These are phyloP conservation scores for Candida boleticola DNA, from an alignment of 805 yeast species.

Conservation along the genomic window DNA sequence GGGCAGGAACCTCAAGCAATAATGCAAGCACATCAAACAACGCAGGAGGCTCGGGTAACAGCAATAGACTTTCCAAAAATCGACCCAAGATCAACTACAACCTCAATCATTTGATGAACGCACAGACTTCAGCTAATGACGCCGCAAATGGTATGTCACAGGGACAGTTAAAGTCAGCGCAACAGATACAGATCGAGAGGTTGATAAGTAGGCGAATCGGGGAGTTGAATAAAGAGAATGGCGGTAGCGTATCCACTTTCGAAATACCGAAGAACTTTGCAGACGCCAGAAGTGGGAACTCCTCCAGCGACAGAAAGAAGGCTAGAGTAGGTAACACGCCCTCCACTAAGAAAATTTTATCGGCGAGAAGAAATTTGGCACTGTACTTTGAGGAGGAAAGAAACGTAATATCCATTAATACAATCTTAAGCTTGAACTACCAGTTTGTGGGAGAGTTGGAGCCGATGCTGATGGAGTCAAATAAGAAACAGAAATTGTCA, in stretches of 20 bases:
- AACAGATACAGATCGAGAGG: conserved; percentile 42
- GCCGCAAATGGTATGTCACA: conserved; percentile 16
- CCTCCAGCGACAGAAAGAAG: conserved; percentile 17
- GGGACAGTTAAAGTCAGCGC: conserved; percentile 41
- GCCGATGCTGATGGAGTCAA: conserved; percentile 11
- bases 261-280: conserved; percentile 41
- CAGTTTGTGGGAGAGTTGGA: conserved; percentile 39
- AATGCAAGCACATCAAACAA: not conserved
- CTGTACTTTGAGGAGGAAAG: conserved; percentile 46
- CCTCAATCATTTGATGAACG: conserved; percentile 40
- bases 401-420: conserved; percentile 40
- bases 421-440: conserved; percentile 39
- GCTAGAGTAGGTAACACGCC: conserved; percentile 43
- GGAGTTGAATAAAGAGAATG: conserved; percentile 34
- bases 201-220: conserved; percentile 32
- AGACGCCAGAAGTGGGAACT: conserved; percentile 1
- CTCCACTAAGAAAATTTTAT: conserved; percentile 39
- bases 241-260: conserved; percentile 20
- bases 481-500: conserved; percentile 17
- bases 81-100: conserved; percentile 45
- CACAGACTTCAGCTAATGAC: conserved; percentile 35
- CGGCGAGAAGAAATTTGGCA: conserved; percentile 42
- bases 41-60: conserved; percentile 5
- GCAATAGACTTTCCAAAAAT: conserved; percentile 23
- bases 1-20: not conserved